Evolutionary conservation across 805 yeast species (phyloP), one percentile per base, ranked within the genome.

Genomic region (Groenewaldozyma tartarivorans): DNA sequence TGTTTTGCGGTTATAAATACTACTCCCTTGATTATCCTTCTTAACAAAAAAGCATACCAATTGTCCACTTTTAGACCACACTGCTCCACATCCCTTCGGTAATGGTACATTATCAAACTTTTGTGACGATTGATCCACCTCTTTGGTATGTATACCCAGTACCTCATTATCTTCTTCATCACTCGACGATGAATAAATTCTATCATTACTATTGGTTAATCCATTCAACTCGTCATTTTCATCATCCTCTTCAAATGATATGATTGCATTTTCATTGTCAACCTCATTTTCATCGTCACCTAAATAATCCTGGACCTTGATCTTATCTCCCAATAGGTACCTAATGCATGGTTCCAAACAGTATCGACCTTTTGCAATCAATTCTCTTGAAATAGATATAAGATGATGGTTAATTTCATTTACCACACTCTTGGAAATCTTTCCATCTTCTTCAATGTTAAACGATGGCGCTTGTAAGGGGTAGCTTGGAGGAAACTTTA

Each of bases 11-110:
- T n/a, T n/a, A n/a, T n/a, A n/a, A 24, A 24, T 24, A 24, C 7
- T 24, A 24, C 11, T 9, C 11, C 29, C 29, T 13, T 13, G 11
- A 24, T 7, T 13, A 24, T 24, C 29, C 0, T 81, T 35, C 9
- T 46, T 77, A 6, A 80, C 72, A 60, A 85, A 86, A 53, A 88
- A 88, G 54, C 95, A 84, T 1, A 88, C 80, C 38, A 88, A 63
- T 44, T 75, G 75, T 0, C 96, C 96, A 2, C 75, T 71, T 9
- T 76, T 71, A 0, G 94, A 70, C 95, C 96, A 88, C 1, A 75
- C 66, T 0, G 95, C 96, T 6, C 96, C 96, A 64, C 95, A 88
- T 6, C 87, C 92, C 54, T 84, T 87, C 0, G 96, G 96, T 11
- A 88, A 71, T 0, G 96, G 96, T 0, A 95, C 84, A 32, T 85